phyloP scores from a whole-genome alignment of 2,329 filamentous ascomycete genomes.

The Diaporthe nobilis region DNA sequence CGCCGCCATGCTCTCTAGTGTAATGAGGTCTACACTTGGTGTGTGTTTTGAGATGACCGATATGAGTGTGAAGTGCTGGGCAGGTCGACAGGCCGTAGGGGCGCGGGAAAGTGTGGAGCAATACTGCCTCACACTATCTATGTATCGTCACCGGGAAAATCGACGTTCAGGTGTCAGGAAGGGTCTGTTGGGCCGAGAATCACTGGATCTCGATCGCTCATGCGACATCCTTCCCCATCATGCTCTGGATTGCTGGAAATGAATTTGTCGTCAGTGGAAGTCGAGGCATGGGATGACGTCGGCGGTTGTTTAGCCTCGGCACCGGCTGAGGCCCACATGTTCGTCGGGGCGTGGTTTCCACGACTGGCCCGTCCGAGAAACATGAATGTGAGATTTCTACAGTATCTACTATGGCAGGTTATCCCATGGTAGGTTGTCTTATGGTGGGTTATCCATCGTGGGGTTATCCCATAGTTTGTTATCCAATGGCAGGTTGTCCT shows the following conservation, averaged over 20 bases:
- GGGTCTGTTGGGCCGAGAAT: background rate
- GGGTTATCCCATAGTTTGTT: too few relatives aligned
- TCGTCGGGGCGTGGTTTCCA: background rate
- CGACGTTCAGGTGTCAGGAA: background rate
- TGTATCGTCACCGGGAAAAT: background rate
- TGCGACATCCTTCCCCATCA: background rate
- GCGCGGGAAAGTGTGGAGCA: background rate
- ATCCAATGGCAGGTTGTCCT: too few relatives aligned
- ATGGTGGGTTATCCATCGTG: too few relatives aligned
- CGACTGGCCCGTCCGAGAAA: background rate
- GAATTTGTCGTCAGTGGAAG: background rate
- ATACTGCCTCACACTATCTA: background rate
- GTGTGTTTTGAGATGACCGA: background rate
- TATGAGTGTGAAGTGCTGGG: background rate
- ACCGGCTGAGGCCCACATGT: constrained; percentile 15
- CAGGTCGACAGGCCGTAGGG: background rate
- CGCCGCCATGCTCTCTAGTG: constrained; percentile 3
- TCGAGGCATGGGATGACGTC: constrained; percentile 22
- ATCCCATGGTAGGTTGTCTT: too few relatives aligned
- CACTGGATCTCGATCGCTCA: background rate
- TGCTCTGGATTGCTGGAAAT: background rate
- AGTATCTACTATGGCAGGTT: background rate
- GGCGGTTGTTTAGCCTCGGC: constrained; percentile 14
- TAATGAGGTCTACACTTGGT: background rate
- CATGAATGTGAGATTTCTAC: background rate